Conservation (phyloP, 352 stramenopile species). For the Blastocystis sp. region DNA sequence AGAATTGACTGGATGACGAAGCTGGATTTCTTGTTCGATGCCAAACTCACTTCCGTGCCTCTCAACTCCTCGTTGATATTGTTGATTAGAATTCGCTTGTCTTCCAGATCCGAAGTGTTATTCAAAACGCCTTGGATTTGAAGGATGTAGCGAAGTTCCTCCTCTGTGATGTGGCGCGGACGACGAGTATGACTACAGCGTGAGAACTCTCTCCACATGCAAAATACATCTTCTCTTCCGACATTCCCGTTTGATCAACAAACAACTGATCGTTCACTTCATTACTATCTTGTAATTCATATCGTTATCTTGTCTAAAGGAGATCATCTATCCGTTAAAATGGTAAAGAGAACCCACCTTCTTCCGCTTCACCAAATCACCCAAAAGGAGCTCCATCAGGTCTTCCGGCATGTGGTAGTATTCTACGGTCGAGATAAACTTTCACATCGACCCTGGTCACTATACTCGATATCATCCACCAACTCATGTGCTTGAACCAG, state of each 20-base stretch:
- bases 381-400: constrained; percentile 20
- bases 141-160: constrained; percentile 44
- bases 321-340: not conserved
- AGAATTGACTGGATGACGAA: constrained; percentile 53
- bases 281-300: constrained; percentile 14
- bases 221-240: constrained; percentile 24
- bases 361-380: not conserved
- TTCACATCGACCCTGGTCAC: not conserved
- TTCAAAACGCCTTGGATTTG: constrained; percentile 56
- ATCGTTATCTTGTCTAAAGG: constrained; percentile 27
- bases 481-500: constrained; percentile 41
- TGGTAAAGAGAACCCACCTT: not conserved
- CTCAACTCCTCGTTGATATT: constrained; percentile 56
- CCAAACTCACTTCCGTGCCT: constrained; percentile 56
- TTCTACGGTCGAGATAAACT: not conserved
- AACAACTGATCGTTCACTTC: not conserved
- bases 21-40: constrained; percentile 55
- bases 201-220: not conserved
- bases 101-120: constrained; percentile 40
- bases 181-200: constrained; percentile 20
- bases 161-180: constrained; percentile 43
- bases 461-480: constrained; percentile 23
- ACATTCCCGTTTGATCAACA: not conserved
- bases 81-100: constrained; percentile 46
- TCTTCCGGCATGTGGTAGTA: constrained; percentile 38